Conservation (phyloP, 1,139 yeast genomes). For the Taiozyma onychis region DNA sequence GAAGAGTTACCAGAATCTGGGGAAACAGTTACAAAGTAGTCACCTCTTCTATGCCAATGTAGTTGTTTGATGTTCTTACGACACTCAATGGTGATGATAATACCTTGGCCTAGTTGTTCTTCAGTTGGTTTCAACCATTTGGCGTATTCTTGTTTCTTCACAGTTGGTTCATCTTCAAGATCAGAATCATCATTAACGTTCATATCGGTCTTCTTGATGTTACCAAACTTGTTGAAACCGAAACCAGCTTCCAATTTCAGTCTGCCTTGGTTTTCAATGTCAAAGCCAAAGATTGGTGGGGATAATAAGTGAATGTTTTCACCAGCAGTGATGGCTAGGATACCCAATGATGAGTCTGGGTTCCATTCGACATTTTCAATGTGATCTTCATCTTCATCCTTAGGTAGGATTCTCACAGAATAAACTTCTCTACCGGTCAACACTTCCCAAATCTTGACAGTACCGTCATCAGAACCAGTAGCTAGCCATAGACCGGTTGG, state of each 20-base stretch:
- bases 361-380: constrained; percentile 88
- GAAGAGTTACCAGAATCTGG: constrained; percentile 88
- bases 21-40: constrained; percentile 88
- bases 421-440: constrained; percentile 92
- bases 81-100: constrained; percentile 65
- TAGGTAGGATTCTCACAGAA: constrained; percentile 41
- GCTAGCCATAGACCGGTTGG: constrained; percentile 94
- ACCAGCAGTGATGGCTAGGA: constrained; percentile 82
- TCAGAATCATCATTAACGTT: constrained; percentile 28
- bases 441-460: constrained; percentile 94
- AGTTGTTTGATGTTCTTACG: constrained; percentile 73
- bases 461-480: constrained; percentile 96
- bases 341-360: constrained; percentile 67
- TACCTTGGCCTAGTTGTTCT: constrained; percentile 59
- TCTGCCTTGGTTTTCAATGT: constrained; percentile 76
- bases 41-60: constrained; percentile 97
- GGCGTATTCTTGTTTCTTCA: constrained; percentile 54
- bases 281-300: constrained; percentile 90
- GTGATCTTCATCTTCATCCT: constrained; percentile 53
- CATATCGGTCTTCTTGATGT: constrained; percentile 40
- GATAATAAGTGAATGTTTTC: constrained; percentile 72
- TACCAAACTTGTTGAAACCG: constrained; percentile 80
- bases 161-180: constrained; percentile 32
- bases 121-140: constrained; percentile 81
- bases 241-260: constrained; percentile 84